Evolutionary conservation across 2,329 filamentous ascomycete genomes (phyloP), one percentile per base, ranked within the genome.

Genomic region (Incumbomyces delicatus): DNA sequence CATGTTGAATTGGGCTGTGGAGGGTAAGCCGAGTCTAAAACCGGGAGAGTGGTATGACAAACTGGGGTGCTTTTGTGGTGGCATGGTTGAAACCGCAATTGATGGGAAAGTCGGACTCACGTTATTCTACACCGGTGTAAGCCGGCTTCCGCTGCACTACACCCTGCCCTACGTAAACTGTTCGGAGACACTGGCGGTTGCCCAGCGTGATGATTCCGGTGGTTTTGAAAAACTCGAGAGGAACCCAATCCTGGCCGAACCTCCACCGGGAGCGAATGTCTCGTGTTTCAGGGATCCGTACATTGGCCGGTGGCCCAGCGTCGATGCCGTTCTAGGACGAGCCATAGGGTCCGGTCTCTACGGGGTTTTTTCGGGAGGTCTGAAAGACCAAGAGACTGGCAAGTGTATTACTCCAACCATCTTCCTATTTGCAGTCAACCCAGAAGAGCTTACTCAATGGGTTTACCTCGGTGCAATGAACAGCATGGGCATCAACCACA

Each of bases 301-400:
- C 42, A 49, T 69, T 10, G 57, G 48, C 33, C 32, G 48, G 5
- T 66, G 64, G 63, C 47, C 57, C 12, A 45, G 54, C 2, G 55
- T 63, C 53, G 54, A 53, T 46, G 36, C 6, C 31, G 29, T 48
- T 30, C 40, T 44, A 32, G 54, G 14, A 32, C 41, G 13, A 41
- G 16, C 18, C 3, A 13, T 41, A 13, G 30, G 33, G 29, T 34
- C 38, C 5, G 41, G 48, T 6, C 57, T 75, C 0, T 74, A 72
- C 47, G 73, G 70, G 2, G 62, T 74, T 11, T 60, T 76, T 7
- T 73, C 72, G 0, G 73, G 73, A 1, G 73, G 73, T 0, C 60
- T 75, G 18, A 49, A 58, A 5, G 59, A 58, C 12, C 42, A 63
- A 11, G 16, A 35, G 16, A 14, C 4, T n/a, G 33, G 16, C 4